These are phyloP conservation scores for Acephala macrosclerotiorum DNA, from an alignment of 2,329 filamentous ascomycete species.

Conservation along the genomic window DNA sequence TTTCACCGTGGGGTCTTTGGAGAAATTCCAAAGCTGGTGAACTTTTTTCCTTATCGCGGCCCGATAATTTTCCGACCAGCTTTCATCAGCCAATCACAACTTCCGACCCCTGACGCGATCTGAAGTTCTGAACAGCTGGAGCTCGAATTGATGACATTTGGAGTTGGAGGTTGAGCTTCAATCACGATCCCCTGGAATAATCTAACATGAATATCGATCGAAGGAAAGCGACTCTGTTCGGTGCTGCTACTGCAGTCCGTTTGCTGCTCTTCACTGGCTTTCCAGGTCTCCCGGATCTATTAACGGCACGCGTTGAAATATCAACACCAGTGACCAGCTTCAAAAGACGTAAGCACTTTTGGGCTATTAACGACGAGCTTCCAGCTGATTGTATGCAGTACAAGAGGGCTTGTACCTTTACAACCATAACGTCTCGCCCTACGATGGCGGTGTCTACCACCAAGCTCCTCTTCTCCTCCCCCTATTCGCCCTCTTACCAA, in stretches of 20 bases:
- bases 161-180: constrained; percentile 31
- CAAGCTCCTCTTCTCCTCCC: constrained; percentile 90
- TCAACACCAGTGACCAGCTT: constrained; percentile 98
- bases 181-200: constrained; percentile 28
- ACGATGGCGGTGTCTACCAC: constrained; percentile 87
- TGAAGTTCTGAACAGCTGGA: not conserved
- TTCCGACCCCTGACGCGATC: not conserved
- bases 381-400: constrained; percentile 58
- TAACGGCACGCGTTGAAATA: constrained; percentile 93
- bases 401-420: constrained; percentile 98
- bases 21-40: constrained; percentile 31
- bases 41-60: constrained; percentile 9
- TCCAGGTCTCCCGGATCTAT: constrained; percentile 81
- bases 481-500: constrained; percentile 87
- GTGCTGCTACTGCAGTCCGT: constrained; percentile 78
- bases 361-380: not conserved
- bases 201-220: constrained; percentile 58
- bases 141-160: not conserved
- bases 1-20: constrained; percentile 37
- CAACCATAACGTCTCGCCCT: constrained; percentile 94
- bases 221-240: constrained; percentile 73
- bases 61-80: constrained; percentile 4
- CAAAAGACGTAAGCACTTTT: constrained; percentile 78
- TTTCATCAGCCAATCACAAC: constrained; percentile 6
- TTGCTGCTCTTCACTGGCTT: constrained; percentile 82